A percentile compares a stretch with the other conserved stretches of the same genome.
Evolutionary conservation across 73 alveolate genomes (phyloP).

Genomic region (Diophrys sp.): DNA sequence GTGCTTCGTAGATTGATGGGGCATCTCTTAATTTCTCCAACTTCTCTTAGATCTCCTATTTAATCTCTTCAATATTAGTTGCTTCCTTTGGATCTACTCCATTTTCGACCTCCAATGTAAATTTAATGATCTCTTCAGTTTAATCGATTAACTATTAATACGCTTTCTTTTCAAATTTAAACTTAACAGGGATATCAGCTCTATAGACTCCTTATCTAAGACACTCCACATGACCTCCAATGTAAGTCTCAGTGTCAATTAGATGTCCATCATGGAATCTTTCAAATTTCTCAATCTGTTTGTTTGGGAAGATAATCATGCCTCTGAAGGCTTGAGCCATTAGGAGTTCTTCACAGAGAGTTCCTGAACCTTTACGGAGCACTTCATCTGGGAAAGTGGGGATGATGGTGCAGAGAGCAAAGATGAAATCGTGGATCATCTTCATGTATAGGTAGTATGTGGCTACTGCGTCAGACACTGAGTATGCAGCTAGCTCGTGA

Average conservation of each 20-base stretch:
- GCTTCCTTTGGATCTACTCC: constrained; percentile 68
- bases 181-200: constrained; percentile 95
- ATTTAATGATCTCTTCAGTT: constrained; percentile 71
- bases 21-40: constrained; percentile 63
- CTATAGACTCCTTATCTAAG: constrained; percentile 98
- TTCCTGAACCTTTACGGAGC: constrained; percentile 99
- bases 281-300: constrained; percentile 85
- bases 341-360: constrained; percentile 96
- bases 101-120: constrained; percentile 45
- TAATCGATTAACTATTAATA: constrained; percentile 74
- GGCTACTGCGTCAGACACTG: constrained; percentile 99
- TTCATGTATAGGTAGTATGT: constrained; percentile 98
- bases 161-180: constrained; percentile 81
- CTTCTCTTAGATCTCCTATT: constrained; percentile 65
- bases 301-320: constrained; percentile 97
- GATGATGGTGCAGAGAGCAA: constrained; percentile 98
- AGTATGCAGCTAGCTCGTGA: constrained; percentile 97
- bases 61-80: constrained; percentile 78
- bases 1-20: constrained; percentile 56
- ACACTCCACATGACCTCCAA: constrained; percentile 99
- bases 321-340: constrained; percentile 97
- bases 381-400: constrained; percentile 99
- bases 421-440: constrained; percentile 98
- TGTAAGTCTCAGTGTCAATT: constrained; percentile 96
- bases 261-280: constrained; percentile 92